phyloP scores from a whole-genome alignment of 768 basidiomycete genomes.

The Russula sp. region DNA sequence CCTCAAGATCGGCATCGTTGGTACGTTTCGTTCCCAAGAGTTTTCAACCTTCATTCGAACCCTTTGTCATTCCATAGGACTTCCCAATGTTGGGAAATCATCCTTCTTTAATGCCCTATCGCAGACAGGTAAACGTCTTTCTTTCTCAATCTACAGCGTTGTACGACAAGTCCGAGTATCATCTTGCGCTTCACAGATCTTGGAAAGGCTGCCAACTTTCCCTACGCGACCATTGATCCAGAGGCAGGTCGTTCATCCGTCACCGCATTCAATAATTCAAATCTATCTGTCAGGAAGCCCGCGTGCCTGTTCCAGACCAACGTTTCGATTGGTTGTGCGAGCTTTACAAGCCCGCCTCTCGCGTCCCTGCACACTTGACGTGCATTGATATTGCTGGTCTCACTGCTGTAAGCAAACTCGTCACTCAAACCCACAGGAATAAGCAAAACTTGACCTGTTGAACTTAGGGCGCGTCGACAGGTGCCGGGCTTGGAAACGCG shows the following conservation, averaged over 20 bases:
- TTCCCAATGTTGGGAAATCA: slow-evolving; percentile 97
- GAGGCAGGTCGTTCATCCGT: slow-evolving; percentile 37
- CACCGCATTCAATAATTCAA: not conserved
- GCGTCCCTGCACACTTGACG: slow-evolving; percentile 90
- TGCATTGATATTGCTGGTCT: slow-evolving; percentile 99
- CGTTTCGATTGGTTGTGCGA: slow-evolving; percentile 95
- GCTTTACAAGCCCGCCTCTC: slow-evolving; percentile 79
- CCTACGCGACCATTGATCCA: slow-evolving; percentile 90
- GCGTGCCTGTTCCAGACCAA: slow-evolving; percentile 88
- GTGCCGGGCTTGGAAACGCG: slow-evolving; percentile 94
- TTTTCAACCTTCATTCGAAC: not conserved
- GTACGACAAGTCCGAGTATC: not conserved
- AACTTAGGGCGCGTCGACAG: slow-evolving; percentile 85
- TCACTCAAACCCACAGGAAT: not conserved
- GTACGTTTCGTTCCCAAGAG: slow-evolving; percentile 44
- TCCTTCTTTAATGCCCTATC: slow-evolving; percentile 99
- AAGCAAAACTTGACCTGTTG: slow-evolving; percentile 3
- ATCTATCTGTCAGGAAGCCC: slow-evolving; percentile 51
- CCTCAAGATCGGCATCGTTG: slow-evolving; percentile 98
- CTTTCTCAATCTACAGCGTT: slow-evolving; percentile 10
- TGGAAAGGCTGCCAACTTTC: slow-evolving; percentile 95
- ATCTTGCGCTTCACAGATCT: slow-evolving; percentile 46
- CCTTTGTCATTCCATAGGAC: slow-evolving; percentile 38
- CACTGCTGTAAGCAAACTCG: slow-evolving; percentile 59
- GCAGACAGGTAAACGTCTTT: slow-evolving; percentile 58